phyloP scores from a whole-genome alignment of 306 rosid genomes.

The Cucurbita ficifolia region DNA sequence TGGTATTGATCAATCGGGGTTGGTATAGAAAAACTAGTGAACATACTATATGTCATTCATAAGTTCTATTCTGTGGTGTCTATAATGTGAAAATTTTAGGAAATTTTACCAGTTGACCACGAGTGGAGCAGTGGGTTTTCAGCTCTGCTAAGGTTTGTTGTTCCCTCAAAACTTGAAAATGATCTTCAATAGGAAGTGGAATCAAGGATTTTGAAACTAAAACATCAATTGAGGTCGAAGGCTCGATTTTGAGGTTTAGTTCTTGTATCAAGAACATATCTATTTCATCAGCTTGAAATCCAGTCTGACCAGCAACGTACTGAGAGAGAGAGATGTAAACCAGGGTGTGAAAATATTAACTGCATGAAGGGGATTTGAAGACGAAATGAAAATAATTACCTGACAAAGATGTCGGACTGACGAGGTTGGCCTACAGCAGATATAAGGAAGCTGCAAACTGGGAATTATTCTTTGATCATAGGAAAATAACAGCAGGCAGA shows the following conservation, averaged over 20 bases:
- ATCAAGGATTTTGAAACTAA: constrained; percentile 9
- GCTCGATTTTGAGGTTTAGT: constrained; percentile 12
- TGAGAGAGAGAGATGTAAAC: constrained; percentile 2
- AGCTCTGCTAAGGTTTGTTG: constrained; percentile 53
- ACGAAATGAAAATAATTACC: constrained; percentile 21
- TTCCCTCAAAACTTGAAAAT: constrained; percentile 24
- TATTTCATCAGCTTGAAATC: constrained; percentile 29
- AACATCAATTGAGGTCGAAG: constrained; percentile 12
- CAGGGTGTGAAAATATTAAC: neutral
- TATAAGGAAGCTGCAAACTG: constrained; percentile 38
- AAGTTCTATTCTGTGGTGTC: neutral
- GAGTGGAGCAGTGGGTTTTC: constrained; percentile 3
- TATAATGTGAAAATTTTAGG: neutral
- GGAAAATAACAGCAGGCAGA: constrained; percentile 42
- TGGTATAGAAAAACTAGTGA: neutral
- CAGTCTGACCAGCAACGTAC: constrained; percentile 44
- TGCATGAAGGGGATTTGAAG: neutral
- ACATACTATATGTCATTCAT: neutral
- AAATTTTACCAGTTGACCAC: constrained; percentile 44
- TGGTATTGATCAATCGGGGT: neutral
- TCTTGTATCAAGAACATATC: constrained; percentile 38
- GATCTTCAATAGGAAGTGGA: constrained; percentile 13
- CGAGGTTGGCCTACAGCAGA: constrained; percentile 38
- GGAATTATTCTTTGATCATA: constrained; percentile 42
- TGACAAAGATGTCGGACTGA: constrained; percentile 36